phyloP scores from a whole-genome alignment of 441 rosid genomes.

The Aquilaria agallochum region DNA sequence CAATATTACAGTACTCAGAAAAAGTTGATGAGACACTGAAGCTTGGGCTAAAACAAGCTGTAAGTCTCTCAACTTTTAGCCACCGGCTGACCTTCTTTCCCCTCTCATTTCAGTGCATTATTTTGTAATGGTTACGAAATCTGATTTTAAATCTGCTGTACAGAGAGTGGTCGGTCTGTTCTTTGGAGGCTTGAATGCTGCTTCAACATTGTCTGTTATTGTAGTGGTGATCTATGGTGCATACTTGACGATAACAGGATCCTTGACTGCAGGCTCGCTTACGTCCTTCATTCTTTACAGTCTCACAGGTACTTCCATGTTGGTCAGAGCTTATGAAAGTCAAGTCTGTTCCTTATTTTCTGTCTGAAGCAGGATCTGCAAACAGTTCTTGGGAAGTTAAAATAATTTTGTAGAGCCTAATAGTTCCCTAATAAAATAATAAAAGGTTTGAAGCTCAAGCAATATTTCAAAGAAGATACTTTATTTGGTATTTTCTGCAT shows the following conservation, averaged over 20 bases:
- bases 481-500: no score
- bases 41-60: conserved; percentile 92
- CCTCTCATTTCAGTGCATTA: neutral
- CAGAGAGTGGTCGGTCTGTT: conserved; percentile 82
- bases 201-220: conserved; percentile 81
- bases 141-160: conserved; percentile 6
- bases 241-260: conserved; percentile 74
- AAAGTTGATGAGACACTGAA: conserved; percentile 87
- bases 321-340: neutral
- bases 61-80: conserved; percentile 28
- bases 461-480: no score
- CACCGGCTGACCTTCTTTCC: conserved; percentile 5
- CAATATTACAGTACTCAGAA: conserved; percentile 66
- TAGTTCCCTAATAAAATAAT: no score
- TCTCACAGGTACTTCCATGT: conserved; percentile 61
- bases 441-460: no score
- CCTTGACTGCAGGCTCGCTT: conserved; percentile 81
- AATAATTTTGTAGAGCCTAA: no score
- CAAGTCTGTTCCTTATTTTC: conserved; percentile 2
- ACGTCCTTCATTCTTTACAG: conserved; percentile 97
- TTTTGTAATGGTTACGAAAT: neutral
- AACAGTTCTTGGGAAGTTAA: no score
- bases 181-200: conserved; percentile 86
- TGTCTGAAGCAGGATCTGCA: neutral
- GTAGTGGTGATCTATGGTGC: conserved; percentile 92